Evolutionary conservation across 495 filamentous ascomycete species (phyloP).

Genomic region (Aspergillus avenaceus): DNA sequence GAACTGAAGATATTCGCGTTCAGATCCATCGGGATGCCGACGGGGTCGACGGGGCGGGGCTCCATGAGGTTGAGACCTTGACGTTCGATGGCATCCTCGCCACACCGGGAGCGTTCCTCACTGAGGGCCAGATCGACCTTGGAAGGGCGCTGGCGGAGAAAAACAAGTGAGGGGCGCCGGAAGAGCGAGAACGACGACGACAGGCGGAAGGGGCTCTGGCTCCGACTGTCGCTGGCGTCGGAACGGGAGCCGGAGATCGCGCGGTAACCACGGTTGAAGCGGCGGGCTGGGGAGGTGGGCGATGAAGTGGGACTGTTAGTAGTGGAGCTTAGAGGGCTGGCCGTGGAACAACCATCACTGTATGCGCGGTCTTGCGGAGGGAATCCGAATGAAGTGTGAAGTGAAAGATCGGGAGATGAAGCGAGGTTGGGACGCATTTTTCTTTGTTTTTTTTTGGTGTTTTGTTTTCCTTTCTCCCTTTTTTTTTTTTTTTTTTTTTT

Average conservation of each 20-base stretch:
- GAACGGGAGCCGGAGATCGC: background rate
- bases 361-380: constrained; percentile 10
- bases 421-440: constrained; percentile 17
- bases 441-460: no score
- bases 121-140: constrained; percentile 38
- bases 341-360: constrained; percentile 14
- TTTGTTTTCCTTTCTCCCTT: no score
- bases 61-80: constrained; percentile 44
- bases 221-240: constrained; percentile 10
- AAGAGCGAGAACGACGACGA: constrained; percentile 20
- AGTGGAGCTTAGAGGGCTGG: constrained; percentile 23
- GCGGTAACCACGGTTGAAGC: constrained; percentile 2
- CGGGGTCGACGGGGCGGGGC: constrained; percentile 36
- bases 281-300: constrained; percentile 24
- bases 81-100: constrained; percentile 34
- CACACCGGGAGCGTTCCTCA: constrained; percentile 38
- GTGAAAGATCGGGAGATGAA: constrained; percentile 21
- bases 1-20: constrained; percentile 10
- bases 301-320: constrained; percentile 22
- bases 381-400: constrained; percentile 28
- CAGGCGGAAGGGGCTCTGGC: constrained; percentile 29
- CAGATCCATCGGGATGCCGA: constrained; percentile 20
- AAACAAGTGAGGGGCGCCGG: constrained; percentile 29
- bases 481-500: no score
- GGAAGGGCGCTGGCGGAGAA: constrained; percentile 39